Conservation (phyloP, 202 grass and related monocot genomes). For the Sporobolus alterniflorus region DNA sequence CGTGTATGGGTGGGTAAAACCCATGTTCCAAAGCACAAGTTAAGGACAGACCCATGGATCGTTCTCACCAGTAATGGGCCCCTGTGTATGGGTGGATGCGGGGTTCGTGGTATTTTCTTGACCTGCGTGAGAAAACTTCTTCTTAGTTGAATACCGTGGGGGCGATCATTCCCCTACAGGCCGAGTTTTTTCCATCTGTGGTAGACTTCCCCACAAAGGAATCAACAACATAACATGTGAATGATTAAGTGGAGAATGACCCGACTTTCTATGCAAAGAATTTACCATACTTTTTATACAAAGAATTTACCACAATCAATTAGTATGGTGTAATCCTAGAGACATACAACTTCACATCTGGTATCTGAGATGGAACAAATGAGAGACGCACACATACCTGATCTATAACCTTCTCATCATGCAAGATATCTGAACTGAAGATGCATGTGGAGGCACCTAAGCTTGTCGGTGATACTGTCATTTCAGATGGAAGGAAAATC, state of each 20-base stretch:
- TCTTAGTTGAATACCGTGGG: too few species aligned
- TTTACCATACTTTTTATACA: neutral
- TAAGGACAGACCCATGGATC: too few species aligned
- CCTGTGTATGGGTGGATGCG: too few species aligned
- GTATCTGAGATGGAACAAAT: neutral
- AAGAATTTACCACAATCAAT: neutral
- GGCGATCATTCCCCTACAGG: too few species aligned
- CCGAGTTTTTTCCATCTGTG: too few species aligned
- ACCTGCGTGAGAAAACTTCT: too few species aligned
- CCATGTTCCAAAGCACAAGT: too few species aligned
- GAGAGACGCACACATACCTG: constrained; percentile 57
- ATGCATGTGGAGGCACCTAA: constrained; percentile 91
- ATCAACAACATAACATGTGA: neutral
- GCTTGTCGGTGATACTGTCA: constrained; percentile 62
- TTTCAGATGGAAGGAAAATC: constrained; percentile 88
- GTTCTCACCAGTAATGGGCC: too few species aligned
- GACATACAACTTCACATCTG: neutral
- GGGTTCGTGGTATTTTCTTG: too few species aligned
- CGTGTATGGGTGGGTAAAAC: too few species aligned
- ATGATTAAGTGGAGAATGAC: neutral
- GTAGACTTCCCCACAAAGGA: too few species aligned
- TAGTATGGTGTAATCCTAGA: neutral
- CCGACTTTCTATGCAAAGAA: neutral
- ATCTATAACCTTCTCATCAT: constrained; percentile 91
- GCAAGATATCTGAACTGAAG: constrained; percentile 89